Conservation (phyloP, 768 basidiomycete species). For the Suillus subaureus region DNA sequence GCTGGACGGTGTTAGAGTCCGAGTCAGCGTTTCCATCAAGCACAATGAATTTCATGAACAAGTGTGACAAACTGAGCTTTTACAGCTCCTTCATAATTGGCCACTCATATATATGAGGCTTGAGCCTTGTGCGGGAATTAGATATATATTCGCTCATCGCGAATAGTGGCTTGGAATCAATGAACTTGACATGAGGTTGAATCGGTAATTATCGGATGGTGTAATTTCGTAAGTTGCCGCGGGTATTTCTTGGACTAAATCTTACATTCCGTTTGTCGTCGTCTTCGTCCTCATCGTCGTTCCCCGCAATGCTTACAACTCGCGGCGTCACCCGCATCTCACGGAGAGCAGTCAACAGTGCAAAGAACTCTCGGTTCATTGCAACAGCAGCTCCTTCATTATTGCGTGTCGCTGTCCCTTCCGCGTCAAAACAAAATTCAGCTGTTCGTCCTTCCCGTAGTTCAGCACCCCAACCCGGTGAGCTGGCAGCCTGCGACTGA, state of each 20-base stretch:
- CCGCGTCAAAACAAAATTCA: slow-evolving; percentile 47
- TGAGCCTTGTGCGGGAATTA: too few relatives aligned
- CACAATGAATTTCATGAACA: too few relatives aligned
- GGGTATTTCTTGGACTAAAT: slow-evolving; percentile 35
- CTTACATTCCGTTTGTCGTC: slow-evolving; percentile 18
- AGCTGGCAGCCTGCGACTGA: slow-evolving; percentile 23
- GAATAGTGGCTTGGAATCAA: background rate
- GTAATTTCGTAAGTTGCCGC: slow-evolving; percentile 6
- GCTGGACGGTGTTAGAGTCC: too few relatives aligned
- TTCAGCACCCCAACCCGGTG: slow-evolving; percentile 56
- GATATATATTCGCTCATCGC: background rate
- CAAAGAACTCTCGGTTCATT: slow-evolving; percentile 82
- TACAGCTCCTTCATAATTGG: too few relatives aligned
- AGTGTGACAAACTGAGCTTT: too few relatives aligned
- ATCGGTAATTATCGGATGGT: slow-evolving; percentile 1
- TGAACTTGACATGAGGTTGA: background rate
- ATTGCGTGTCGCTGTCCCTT: slow-evolving; percentile 52
- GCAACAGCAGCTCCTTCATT: slow-evolving; percentile 67
- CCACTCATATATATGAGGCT: too few relatives aligned
- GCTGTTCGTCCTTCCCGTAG: slow-evolving; percentile 51
- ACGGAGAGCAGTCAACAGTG: slow-evolving; percentile 76
- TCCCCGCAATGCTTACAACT: slow-evolving; percentile 76
- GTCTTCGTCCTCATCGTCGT: slow-evolving; percentile 30
- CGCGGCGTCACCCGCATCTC: slow-evolving; percentile 88
- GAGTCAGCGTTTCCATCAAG: too few relatives aligned